These are phyloP conservation scores for Hypoxylon sp. DNA, from an alignment of 2,329 filamentous ascomycete species.

Conservation along the genomic window DNA sequence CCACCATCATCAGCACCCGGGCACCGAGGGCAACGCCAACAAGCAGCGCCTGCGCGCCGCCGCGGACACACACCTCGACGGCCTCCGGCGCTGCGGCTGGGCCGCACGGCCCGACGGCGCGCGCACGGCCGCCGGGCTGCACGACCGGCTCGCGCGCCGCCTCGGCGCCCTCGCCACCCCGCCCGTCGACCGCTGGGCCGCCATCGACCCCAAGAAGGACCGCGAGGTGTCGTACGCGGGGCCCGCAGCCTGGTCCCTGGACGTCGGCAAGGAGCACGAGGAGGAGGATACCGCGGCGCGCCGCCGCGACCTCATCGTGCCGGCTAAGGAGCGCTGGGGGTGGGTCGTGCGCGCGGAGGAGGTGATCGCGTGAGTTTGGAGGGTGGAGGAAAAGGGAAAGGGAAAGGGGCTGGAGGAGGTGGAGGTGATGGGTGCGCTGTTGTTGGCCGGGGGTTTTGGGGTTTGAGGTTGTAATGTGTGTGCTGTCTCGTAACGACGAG, in stretches of 20 bases:
- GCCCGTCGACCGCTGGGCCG: slow-evolving; percentile 30
- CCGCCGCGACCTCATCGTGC: slow-evolving; percentile 28
- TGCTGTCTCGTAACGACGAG: too few relatives aligned
- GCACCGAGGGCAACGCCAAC: slow-evolving; percentile 6
- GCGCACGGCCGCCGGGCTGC: slow-evolving; percentile 12
- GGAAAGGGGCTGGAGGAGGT: too few relatives aligned
- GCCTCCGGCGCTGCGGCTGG: slow-evolving; percentile 38
- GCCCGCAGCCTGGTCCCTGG: slow-evolving; percentile 29
- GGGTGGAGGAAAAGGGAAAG: too few relatives aligned
- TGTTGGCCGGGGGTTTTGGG: not conserved
- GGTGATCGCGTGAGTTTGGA: not conserved
- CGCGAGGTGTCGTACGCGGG: slow-evolving; percentile 24
- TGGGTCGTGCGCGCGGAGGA: slow-evolving; percentile 7
- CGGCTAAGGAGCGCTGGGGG: slow-evolving; percentile 38
- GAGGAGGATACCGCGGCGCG: slow-evolving; percentile 29
- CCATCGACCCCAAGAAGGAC: slow-evolving; percentile 32
- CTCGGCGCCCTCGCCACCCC: slow-evolving; percentile 33
- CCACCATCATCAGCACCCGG: not conserved
- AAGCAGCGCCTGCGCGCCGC: slow-evolving; percentile 31
- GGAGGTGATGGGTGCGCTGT: too few relatives aligned
- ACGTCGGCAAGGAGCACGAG: too few relatives aligned
- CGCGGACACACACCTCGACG: slow-evolving; percentile 34
- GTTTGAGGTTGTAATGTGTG: slow-evolving; percentile 1
- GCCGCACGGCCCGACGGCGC: slow-evolving; percentile 22
- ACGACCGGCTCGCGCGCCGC: slow-evolving; percentile 20